These are phyloP conservation scores for Torrubiella hemipterigena DNA, from an alignment of 2,329 filamentous ascomycete genomes.

Conservation along the genomic window DNA sequence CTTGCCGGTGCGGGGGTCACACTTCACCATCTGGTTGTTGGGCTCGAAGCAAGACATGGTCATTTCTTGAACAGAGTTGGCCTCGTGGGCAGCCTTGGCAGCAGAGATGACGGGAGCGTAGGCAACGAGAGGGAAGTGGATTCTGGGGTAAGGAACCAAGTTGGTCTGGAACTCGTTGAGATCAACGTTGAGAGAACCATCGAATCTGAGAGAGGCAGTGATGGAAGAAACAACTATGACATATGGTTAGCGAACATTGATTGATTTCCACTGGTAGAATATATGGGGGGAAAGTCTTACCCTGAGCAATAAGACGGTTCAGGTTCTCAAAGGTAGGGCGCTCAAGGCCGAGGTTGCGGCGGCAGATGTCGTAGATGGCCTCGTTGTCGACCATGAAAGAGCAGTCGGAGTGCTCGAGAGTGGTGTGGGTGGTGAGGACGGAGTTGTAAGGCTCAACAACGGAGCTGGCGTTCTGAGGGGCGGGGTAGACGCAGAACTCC, in stretches of 20 bases:
- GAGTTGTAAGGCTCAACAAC: conserved; percentile 99
- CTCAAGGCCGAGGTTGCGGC: conserved; percentile 92
- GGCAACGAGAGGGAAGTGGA: conserved; percentile 97
- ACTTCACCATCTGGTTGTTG: conserved; percentile 99
- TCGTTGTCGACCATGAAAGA: conserved; percentile 99
- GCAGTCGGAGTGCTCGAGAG: conserved; percentile 98
- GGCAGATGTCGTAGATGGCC: conserved; percentile 99
- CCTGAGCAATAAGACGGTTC: conserved; percentile 96
- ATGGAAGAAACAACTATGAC: conserved; percentile 84
- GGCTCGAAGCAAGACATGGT: conserved; percentile 99
- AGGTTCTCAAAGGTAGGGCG: conserved; percentile 98
- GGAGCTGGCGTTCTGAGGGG: conserved; percentile 90
- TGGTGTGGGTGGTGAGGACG: conserved; percentile 97
- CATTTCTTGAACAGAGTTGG: conserved; percentile 97
- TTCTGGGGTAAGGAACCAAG: conserved; percentile 95
- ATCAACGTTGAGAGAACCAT: conserved; percentile 97
- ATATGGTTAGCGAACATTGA: conserved; percentile 10
- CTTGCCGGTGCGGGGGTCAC: conserved; percentile 95
- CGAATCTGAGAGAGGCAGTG: conserved; percentile 95
- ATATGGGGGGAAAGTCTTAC: conserved; percentile 29
- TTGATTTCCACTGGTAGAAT: neutral
- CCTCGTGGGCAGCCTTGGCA: conserved; percentile 92
- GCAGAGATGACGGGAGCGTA: conserved; percentile 92
- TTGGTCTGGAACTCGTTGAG: conserved; percentile 99
- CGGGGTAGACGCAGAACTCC: conserved; percentile 98